Evolutionary conservation across 2,329 filamentous ascomycete species (phyloP).

Genomic region (Scedosporium minutisporum): DNA sequence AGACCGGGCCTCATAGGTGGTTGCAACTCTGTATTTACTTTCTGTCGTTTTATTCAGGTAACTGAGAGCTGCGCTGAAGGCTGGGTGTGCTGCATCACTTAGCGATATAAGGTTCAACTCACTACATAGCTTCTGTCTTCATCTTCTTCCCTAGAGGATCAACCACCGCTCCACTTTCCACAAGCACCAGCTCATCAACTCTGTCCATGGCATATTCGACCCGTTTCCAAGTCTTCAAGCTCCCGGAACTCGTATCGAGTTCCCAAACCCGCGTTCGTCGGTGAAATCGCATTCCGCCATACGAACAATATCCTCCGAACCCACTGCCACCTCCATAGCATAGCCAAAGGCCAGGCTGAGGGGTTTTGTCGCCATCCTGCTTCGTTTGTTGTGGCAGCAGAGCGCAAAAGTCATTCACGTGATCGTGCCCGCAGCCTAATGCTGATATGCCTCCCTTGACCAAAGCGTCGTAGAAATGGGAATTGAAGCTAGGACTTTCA

Average conservation of each 20-base stretch:
- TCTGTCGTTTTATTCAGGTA: no score
- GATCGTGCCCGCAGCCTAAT: conserved; percentile 89
- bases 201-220: conserved; percentile 45
- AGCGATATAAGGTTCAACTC: background rate
- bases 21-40: no score
- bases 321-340: conserved; percentile 89
- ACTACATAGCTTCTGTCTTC: background rate
- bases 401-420: conserved; percentile 94
- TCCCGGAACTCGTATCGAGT: conserved; percentile 80
- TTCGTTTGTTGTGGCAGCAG: conserved; percentile 25
- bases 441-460: conserved; percentile 77
- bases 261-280: conserved; percentile 83
- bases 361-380: conserved; percentile 24
- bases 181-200: conserved; percentile 23
- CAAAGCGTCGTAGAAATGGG: conserved; percentile 80
- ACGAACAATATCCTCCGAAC: conserved; percentile 91
- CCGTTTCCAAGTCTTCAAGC: conserved; percentile 86
- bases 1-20: background rate
- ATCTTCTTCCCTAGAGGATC: background rate
- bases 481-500: conserved; percentile 82
- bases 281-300: conserved; percentile 59
- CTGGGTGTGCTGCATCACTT: no score
- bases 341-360: conserved; percentile 78
- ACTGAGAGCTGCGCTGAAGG: no score
- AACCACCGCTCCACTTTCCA: conserved; percentile 14